phyloP scores from a whole-genome alignment of 768 basidiomycete genomes.

The Naganishia randhawae region DNA sequence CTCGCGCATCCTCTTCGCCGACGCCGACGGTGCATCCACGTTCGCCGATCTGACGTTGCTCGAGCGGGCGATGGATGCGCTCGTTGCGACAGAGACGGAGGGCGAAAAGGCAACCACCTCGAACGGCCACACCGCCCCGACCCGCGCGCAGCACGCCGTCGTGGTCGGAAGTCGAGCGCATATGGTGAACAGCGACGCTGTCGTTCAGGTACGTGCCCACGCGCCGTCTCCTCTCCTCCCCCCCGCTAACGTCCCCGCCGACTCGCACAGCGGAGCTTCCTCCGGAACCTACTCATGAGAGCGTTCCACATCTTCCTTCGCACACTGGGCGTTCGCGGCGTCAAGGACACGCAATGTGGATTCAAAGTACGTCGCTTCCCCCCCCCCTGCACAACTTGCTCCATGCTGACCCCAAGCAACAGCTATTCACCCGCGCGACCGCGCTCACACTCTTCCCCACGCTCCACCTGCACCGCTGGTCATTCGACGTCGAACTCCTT shows the following conservation, averaged over 20 bases:
- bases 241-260: neutral
- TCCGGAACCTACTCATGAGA: slow-evolving; percentile 92
- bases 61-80: slow-evolving; percentile 67
- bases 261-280: slow-evolving; percentile 65
- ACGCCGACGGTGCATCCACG: slow-evolving; percentile 88
- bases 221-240: neutral
- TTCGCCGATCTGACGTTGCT: slow-evolving; percentile 79
- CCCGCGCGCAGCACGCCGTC: slow-evolving; percentile 53
- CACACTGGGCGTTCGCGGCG: slow-evolving; percentile 81
- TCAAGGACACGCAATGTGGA: slow-evolving; percentile 92
- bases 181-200: slow-evolving; percentile 83
- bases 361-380: slow-evolving; percentile 63
- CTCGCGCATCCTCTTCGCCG: slow-evolving; percentile 76
- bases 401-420: neutral
- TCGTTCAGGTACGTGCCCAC: slow-evolving; percentile 70
- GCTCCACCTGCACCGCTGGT: slow-evolving; percentile 86
- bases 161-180: slow-evolving; percentile 85
- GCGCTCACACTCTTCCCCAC: slow-evolving; percentile 78
- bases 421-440: slow-evolving; percentile 75
- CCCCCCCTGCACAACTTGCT: neutral
- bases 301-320: slow-evolving; percentile 83
- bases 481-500: slow-evolving; percentile 92
- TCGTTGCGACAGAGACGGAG: no score
- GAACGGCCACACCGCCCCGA: no score
- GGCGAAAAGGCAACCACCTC: no score